Conservation (phyloP, 495 filamentous ascomycete species). For the Terfezia boudieri region DNA sequence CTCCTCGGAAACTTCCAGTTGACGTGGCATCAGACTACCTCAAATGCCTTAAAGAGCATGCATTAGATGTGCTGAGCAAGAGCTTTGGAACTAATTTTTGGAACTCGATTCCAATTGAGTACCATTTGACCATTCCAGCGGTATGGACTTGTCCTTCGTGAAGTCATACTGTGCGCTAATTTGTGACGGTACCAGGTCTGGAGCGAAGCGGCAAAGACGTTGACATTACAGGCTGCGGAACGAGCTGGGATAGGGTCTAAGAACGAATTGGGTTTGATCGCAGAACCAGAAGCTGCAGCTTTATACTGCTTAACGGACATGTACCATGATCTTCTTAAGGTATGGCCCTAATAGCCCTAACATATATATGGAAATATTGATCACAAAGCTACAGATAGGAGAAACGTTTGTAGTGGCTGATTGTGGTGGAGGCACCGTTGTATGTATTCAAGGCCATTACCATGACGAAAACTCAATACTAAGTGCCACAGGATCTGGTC, state of each 20-base stretch:
- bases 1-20: slow-evolving; percentile 12
- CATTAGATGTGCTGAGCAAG: slow-evolving; percentile 19
- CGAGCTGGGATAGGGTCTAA: slow-evolving; percentile 29
- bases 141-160: not conserved
- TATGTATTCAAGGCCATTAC: not conserved
- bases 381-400: slow-evolving; percentile 20
- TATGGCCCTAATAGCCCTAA: not conserved
- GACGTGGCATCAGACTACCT: slow-evolving; percentile 26
- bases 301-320: slow-evolving; percentile 8
- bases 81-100: slow-evolving; percentile 20
- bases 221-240: slow-evolving; percentile 25
- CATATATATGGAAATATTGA: not conserved
- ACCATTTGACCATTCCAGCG: slow-evolving; percentile 32
- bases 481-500: slow-evolving; percentile 20
- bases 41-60: slow-evolving; percentile 23
- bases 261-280: slow-evolving; percentile 28
- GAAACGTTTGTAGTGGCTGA: slow-evolving; percentile 55
- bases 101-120: slow-evolving; percentile 19
- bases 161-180: not conserved
- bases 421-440: slow-evolving; percentile 49
- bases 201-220: slow-evolving; percentile 29
- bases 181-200: slow-evolving; percentile 20
- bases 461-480: no score
- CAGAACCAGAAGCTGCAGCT: slow-evolving; percentile 29
- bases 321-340: slow-evolving; percentile 2